phyloP scores from a whole-genome alignment of 108 stramenopile species.

The Epithemia pelagica region DNA sequence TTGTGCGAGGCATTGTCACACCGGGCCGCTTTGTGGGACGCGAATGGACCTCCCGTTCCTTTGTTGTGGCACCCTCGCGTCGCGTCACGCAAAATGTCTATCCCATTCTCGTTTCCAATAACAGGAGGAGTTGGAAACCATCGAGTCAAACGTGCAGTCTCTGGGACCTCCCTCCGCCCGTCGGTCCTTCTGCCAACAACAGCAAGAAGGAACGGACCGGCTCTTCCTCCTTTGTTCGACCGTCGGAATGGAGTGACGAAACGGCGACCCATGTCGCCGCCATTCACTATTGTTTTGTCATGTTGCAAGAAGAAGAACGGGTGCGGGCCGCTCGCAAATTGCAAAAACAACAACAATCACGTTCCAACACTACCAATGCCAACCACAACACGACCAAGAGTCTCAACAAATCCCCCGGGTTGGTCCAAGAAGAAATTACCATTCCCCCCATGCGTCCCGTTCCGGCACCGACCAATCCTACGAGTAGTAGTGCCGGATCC shows the following conservation, averaged over 20 bases:
- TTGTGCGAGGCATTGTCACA: no score
- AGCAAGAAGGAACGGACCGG: not conserved
- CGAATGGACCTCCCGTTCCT: no score
- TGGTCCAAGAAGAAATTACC: not conserved
- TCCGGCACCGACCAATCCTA: not conserved
- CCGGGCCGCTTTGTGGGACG: not conserved
- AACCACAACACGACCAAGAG: not conserved
- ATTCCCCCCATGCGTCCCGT: not conserved
- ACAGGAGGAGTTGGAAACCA: conserved; percentile 1
- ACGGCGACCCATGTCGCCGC: conserved; percentile 27
- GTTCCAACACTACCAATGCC: not conserved
- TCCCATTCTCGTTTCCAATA: no score
- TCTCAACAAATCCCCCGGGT: not conserved
- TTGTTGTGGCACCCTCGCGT: no score
- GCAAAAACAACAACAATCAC: not conserved
- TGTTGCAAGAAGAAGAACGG: conserved; percentile 25
- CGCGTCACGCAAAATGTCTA: no score
- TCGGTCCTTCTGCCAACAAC: not conserved
- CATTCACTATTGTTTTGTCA: conserved; percentile 32
- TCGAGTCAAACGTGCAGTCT: conserved; percentile 2
- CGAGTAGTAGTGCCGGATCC: not conserved
- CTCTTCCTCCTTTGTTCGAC: not conserved
- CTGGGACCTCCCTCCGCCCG: conserved; percentile 33
- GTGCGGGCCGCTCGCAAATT: not conserved
- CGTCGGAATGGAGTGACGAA: conserved; percentile 16